phyloP scores from a whole-genome alignment of 805 yeast species.

The Torulaspora microellipsoides region DNA sequence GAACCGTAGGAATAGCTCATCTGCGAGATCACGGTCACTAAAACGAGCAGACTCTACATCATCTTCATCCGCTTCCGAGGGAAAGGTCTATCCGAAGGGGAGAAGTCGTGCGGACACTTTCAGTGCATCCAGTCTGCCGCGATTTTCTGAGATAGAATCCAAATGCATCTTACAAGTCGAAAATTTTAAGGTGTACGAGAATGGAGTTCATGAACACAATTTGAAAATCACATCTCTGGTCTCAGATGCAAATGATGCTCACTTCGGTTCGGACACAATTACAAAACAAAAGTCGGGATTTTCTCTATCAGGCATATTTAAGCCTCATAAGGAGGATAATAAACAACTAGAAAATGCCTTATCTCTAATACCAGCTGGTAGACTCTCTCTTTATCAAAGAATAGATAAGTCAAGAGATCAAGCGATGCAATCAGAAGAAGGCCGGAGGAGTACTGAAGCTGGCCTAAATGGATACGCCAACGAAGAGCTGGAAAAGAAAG shows the following conservation, averaged over 20 bases:
- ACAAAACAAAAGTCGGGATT: slow-evolving; percentile 19
- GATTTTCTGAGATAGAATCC: slow-evolving; percentile 13
- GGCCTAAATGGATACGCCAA: slow-evolving; percentile 8
- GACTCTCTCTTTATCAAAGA: slow-evolving; percentile 8
- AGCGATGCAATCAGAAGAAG: background rate
- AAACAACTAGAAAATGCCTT: slow-evolving; percentile 22
- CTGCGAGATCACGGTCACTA: slow-evolving; percentile 7
- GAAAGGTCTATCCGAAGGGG: slow-evolving; percentile 8
- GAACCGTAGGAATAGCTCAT: slow-evolving; percentile 5
- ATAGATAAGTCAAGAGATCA: slow-evolving; percentile 10
- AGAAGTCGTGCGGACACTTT: slow-evolving; percentile 26
- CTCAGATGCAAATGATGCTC: slow-evolving; percentile 14
- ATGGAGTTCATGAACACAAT: slow-evolving; percentile 29
- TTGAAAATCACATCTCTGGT: slow-evolving; percentile 22
- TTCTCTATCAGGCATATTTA: slow-evolving; percentile 22
- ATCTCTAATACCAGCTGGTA: slow-evolving; percentile 16
- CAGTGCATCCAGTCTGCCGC: slow-evolving; percentile 22
- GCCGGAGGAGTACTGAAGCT: slow-evolving; percentile 5
- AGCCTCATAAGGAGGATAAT: slow-evolving; percentile 21
- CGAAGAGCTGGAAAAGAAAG: slow-evolving; percentile 9
- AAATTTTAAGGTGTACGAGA: slow-evolving; percentile 24
- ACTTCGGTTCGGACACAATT: slow-evolving; percentile 5
- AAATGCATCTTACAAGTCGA: slow-evolving; percentile 20
- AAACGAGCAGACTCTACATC: slow-evolving; percentile 8
- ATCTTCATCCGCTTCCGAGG: slow-evolving; percentile 8